Conservation (phyloP, 73 alveolate genomes). For the Paramecium sonneborni region DNA sequence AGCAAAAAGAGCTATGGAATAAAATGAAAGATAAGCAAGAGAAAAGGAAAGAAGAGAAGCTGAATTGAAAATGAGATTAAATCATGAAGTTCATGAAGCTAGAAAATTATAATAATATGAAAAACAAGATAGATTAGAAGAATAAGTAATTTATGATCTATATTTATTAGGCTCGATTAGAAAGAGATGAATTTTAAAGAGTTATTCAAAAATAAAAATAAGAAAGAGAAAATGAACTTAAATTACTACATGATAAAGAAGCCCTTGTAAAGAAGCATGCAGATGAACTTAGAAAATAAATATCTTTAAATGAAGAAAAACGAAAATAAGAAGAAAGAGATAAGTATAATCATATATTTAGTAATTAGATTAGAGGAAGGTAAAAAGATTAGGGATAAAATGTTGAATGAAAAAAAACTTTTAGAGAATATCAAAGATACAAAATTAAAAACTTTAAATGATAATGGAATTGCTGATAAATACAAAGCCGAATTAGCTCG, state of each 20-base stretch:
- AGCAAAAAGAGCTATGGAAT: conserved; percentile 93
- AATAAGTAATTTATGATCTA: neutral
- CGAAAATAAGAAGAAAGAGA: conserved; percentile 76
- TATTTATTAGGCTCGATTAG: conserved; percentile 75
- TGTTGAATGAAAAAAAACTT: conserved; percentile 84
- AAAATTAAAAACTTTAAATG: conserved; percentile 78
- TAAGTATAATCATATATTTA: conserved; percentile 24
- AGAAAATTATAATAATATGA: conserved; percentile 72
- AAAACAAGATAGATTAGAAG: conserved; percentile 73
- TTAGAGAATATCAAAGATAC: conserved; percentile 88
- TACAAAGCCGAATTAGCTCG: conserved; percentile 90
- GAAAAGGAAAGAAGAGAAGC: conserved; percentile 87
- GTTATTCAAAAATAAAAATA: conserved; percentile 83
- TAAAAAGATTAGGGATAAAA: conserved; percentile 86
- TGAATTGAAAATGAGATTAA: conserved; percentile 72
- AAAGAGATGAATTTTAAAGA: conserved; percentile 89
- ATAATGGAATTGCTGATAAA: conserved; percentile 81
- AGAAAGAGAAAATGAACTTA: conserved; percentile 79
- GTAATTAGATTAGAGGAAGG: conserved; percentile 86
- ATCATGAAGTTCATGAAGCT: conserved; percentile 81
- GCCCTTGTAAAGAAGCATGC: conserved; percentile 75
- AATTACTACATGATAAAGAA: conserved; percentile 75
- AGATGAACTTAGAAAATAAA: conserved; percentile 83
- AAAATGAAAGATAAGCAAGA: conserved; percentile 87
- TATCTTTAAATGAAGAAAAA: conserved; percentile 83